Evolutionary conservation across 75 land plant species (phyloP).

Genomic region (Chamaecyparis obtusa): DNA sequence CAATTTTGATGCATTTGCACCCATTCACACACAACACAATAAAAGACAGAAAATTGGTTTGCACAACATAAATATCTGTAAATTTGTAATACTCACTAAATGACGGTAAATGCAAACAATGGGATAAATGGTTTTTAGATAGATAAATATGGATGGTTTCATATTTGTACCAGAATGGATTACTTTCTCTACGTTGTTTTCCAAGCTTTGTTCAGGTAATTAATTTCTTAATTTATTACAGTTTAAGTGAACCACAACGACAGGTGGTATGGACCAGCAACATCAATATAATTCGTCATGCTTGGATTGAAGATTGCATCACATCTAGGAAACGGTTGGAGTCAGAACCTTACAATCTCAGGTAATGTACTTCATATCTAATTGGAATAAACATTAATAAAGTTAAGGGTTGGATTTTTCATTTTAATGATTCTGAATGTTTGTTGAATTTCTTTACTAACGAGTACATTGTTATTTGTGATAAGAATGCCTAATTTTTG

Average conservation of each 20-base stretch:
- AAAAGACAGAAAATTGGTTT: background rate
- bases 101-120: background rate
- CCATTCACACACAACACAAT: background rate
- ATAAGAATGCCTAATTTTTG: background rate
- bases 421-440: background rate
- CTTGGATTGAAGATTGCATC: slow-evolving; percentile 12
- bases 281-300: slow-evolving; percentile 7
- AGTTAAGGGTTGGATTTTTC: background rate
- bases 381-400: background rate
- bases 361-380: background rate
- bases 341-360: slow-evolving; percentile 6
- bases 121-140: background rate
- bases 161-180: background rate
- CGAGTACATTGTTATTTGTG: background rate
- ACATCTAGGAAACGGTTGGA: background rate
- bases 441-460: background rate
- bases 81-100: background rate
- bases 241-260: slow-evolving; percentile 3
- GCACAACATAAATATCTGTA: background rate
- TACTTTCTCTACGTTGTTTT: background rate
- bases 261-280: background rate
- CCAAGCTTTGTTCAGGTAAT: background rate
- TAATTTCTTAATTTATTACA: background rate
- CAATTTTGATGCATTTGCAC: background rate
- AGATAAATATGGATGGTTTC: background rate